Evolutionary conservation across 2,329 filamentous ascomycete genomes (phyloP).

Genomic region (Ascochyta rabiei): DNA sequence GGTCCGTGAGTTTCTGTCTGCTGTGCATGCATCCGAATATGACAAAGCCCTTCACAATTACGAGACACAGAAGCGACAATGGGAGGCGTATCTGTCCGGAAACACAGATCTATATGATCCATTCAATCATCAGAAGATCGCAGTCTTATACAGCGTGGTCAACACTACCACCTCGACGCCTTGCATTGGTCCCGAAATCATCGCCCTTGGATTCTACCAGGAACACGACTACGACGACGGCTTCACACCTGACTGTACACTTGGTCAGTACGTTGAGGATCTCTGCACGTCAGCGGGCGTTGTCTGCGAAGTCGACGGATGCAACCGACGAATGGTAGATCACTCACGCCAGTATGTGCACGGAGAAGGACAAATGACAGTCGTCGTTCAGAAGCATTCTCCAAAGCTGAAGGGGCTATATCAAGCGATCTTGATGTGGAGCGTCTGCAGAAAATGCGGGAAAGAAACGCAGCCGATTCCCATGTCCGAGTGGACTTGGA

Average conservation of each 20-base stretch:
- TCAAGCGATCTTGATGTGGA: constrained; percentile 95
- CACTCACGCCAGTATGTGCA: constrained; percentile 98
- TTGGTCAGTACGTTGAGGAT: constrained; percentile 95
- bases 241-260: constrained; percentile 82
- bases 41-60: constrained; percentile 95
- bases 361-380: constrained; percentile 88
- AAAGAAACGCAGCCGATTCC: constrained; percentile 86
- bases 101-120: constrained; percentile 92
- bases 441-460: constrained; percentile 88
- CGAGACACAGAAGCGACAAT: constrained; percentile 90
- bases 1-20: constrained; percentile 90
- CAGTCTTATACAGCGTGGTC: constrained; percentile 90
- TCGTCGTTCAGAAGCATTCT: constrained; percentile 81
- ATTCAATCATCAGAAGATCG: constrained; percentile 94
- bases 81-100: constrained; percentile 92
- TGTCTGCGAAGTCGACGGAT: constrained; percentile 82
- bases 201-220: constrained; percentile 91
- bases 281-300: constrained; percentile 77
- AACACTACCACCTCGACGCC: constrained; percentile 94
- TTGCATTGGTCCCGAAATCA: constrained; percentile 87
- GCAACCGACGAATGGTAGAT: constrained; percentile 85
- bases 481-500: constrained; percentile 95
- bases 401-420: constrained; percentile 68
- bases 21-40: constrained; percentile 95
- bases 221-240: constrained; percentile 76